Evolutionary conservation across 176 grass and related monocot species (phyloP).

Genomic region (Leersia perrieri): DNA sequence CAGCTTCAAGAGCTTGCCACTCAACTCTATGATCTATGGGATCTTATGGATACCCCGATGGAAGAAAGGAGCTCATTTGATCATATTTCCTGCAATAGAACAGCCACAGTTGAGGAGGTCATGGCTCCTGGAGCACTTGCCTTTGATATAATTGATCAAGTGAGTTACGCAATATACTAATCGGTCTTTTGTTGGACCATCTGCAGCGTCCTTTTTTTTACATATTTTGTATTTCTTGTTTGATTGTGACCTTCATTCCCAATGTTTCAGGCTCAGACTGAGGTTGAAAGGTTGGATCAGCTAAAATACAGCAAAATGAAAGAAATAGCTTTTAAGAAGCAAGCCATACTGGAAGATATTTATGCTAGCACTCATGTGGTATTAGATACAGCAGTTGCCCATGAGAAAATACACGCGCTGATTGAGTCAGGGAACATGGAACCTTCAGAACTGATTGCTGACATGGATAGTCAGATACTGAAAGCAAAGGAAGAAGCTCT

Average conservation of each 20-base stretch:
- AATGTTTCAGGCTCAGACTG: constrained; percentile 56
- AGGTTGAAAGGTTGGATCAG: constrained; percentile 69
- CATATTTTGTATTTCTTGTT: not conserved
- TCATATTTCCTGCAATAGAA: not conserved
- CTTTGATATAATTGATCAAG: not conserved
- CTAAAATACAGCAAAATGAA: constrained; percentile 84
- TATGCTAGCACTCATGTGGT: constrained; percentile 64
- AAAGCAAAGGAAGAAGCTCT: constrained; percentile 75
- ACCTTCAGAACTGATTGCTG: constrained; percentile 66
- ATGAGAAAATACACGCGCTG: constrained; percentile 57
- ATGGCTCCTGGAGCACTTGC: not conserved
- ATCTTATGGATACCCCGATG: not conserved
- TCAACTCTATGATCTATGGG: not conserved
- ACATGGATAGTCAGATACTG: constrained; percentile 70
- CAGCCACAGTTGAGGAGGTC: not conserved
- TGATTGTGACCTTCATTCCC: not conserved
- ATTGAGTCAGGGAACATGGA: constrained; percentile 70
- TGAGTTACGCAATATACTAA: not conserved
- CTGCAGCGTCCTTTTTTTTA: not conserved
- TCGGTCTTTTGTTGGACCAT: not conserved
- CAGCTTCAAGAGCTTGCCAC: not conserved
- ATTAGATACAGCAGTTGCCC: constrained; percentile 47
- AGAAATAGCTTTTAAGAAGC: constrained; percentile 81
- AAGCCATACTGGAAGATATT: constrained; percentile 66
- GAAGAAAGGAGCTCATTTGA: not conserved